Evolutionary conservation across 2,329 filamentous ascomycete genomes (phyloP), one percentile per base, ranked within the genome.

Genomic region (Fusarium staphyleae): DNA sequence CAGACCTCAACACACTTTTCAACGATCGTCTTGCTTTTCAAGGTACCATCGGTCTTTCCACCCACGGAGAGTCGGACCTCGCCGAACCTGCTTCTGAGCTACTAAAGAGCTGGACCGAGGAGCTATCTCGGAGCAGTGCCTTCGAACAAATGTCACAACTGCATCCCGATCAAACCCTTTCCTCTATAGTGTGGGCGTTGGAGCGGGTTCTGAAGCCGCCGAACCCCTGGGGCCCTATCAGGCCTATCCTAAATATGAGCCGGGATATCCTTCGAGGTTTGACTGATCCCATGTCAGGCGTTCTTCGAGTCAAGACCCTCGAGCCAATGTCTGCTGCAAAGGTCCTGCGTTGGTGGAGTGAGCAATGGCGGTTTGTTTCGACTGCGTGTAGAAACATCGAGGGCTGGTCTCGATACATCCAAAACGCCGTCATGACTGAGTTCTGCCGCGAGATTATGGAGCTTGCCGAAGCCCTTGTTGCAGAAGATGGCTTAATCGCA

Each of bases 391-490:
- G 86, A 34, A 86, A 88, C 55, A 96, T 93, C 3, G 92, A 96
- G 69, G 77, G 78, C 10, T 99, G 95, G 95, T 91, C 91, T 60
- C 78, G 84, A 12, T 82, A 82, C 4, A 85, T 90, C 52, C 87
- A 93, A 43, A 95, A 91, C 69, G 75, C 79, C 15, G 79, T 85
- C 47, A 93, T 99, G 90, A 88, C 92, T 66, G 87, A 96, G 51
- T 97, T 98, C 67, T 97, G 93, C 69, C 87, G 95, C 62, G 91
- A 96, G 69, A 90, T 90, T 12, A 99, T 99, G 85, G 91, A 98
- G 66, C 90, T 96, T 68, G 93, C 93, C 1, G 90, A 96, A 68
- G 82, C 84, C 29, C 81, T 96, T 2, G 90, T 98, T 68, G 87
- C 90, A 33, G 87, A 96, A 65, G 95, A 96, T 70, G 87, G 87